These are phyloP conservation scores for Daldinia sp. DNA, from an alignment of 2,329 filamentous ascomycete species.

Conservation along the genomic window DNA sequence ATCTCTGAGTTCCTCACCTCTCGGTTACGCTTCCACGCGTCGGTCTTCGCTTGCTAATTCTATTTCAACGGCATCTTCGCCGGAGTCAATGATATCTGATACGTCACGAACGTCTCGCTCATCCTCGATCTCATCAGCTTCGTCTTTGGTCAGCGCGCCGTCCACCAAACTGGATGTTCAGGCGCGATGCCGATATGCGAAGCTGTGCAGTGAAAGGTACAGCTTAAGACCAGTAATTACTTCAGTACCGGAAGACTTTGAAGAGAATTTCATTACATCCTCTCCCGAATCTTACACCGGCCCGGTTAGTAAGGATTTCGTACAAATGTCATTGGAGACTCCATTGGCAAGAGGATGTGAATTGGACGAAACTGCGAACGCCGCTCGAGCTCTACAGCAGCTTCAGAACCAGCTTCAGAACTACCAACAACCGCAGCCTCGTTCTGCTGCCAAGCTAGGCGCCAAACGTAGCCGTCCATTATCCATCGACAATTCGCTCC, in stretches of 20 bases:
- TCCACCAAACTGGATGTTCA: conserved; percentile 65
- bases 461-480: conserved; percentile 67
- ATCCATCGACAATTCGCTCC: conserved; percentile 67
- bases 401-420: conserved; percentile 62
- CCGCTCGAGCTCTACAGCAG: conserved; percentile 66
- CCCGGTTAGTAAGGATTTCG: conserved; percentile 60
- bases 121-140: conserved; percentile 70
- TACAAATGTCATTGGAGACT: conserved; percentile 59
- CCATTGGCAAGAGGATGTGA: conserved; percentile 57
- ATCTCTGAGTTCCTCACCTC: conserved; percentile 60
- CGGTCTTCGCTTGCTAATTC: conserved; percentile 71
- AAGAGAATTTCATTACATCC: conserved; percentile 59
- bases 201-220: conserved; percentile 64
- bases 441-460: conserved; percentile 51
- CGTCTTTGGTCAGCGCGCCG: conserved; percentile 68
- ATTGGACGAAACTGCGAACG: conserved; percentile 61
- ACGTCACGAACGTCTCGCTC: conserved; percentile 68
- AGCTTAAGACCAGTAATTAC: conserved; percentile 61
- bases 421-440: conserved; percentile 40
- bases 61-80: conserved; percentile 69
- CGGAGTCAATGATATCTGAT: conserved; percentile 73
- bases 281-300: conserved; percentile 67
- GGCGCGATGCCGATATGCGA: conserved; percentile 70
- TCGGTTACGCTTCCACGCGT: conserved; percentile 58
- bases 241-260: conserved; percentile 65